Conservation (phyloP, 2,329 filamentous ascomycete species). For the Aspergillus hortae region DNA sequence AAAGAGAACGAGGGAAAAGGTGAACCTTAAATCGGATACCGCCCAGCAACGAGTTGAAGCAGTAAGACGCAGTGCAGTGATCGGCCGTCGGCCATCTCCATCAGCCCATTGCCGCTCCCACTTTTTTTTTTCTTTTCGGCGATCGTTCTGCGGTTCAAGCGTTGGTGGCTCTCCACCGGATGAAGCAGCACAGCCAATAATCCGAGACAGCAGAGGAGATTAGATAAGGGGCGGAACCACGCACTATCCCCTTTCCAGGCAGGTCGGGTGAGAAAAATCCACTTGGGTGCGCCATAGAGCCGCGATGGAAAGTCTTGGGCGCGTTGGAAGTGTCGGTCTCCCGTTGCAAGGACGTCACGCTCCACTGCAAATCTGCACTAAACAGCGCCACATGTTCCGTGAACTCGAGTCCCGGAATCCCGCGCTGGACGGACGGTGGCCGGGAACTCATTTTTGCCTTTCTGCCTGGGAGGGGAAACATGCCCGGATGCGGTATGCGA, state of each 20-base stretch:
- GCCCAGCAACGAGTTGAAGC: constrained; percentile 2
- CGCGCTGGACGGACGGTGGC: no score
- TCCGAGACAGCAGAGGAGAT: neutral
- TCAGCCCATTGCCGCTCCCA: constrained; percentile 1
- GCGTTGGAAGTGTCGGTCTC: neutral
- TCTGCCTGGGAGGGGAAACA: no score
- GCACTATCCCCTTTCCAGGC: neutral
- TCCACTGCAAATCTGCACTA: neutral
- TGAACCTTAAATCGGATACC: constrained; percentile 1
- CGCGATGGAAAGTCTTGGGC: no score
- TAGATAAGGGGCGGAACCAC: neutral
- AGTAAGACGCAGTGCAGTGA: neutral
- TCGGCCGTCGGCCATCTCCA: constrained; percentile 5
- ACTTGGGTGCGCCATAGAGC: no score
- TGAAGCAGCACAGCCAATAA: neutral
- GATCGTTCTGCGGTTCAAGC: neutral
- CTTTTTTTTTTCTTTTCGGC: neutral
- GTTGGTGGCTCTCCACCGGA: neutral
- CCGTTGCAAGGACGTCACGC: neutral
- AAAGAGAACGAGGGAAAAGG: constrained; percentile 4
- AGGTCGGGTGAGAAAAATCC: constrained; percentile 1
- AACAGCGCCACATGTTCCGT: neutral
- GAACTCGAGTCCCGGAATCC: neutral
- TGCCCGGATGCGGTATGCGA: no score
- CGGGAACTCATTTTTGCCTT: no score